Percentiles rank a stretch among this genome's conserved stretches.
These are phyloP conservation scores for Achaetomium macrosporum DNA, from an alignment of 2,329 filamentous ascomycete species.

Conservation along the genomic window DNA sequence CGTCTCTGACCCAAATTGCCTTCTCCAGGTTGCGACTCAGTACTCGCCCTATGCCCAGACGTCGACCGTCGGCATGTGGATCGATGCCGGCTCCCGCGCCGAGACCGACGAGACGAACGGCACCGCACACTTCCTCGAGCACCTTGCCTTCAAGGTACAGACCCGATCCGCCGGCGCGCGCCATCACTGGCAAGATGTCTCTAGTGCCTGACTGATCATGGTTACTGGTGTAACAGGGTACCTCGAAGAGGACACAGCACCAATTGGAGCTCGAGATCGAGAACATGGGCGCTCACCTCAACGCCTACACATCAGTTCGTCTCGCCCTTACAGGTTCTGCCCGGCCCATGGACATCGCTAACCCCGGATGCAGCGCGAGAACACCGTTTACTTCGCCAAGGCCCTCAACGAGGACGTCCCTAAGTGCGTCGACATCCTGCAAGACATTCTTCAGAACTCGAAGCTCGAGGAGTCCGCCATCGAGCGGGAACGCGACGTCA, in stretches of 20 bases:
- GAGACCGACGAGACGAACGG: constrained; percentile 99
- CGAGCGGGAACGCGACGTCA: constrained; percentile 97
- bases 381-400: constrained; percentile 99
- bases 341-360: constrained; percentile 4
- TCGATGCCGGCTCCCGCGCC: constrained; percentile 95
- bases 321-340: constrained; percentile 2
- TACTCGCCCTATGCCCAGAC: constrained; percentile 98
- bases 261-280: constrained; percentile 99
- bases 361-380: constrained; percentile 66
- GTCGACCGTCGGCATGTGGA: constrained; percentile 97
- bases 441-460: constrained; percentile 99
- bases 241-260: constrained; percentile 87
- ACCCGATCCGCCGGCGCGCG: constrained; percentile 2
- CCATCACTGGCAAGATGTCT: not conserved
- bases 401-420: constrained; percentile 97
- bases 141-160: constrained; percentile 96
- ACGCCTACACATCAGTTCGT: constrained; percentile 94
- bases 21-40: constrained; percentile 82
- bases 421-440: constrained; percentile 93
- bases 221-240: constrained; percentile 56
- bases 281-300: constrained; percentile 99
- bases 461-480: constrained; percentile 91
- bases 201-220: constrained; percentile 3
- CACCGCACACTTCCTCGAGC: constrained; percentile 98
- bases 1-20: constrained; percentile 27